These are phyloP conservation scores for Pythium rishiriense DNA, from an alignment of 352 stramenopile genomes.

Conservation along the genomic window DNA sequence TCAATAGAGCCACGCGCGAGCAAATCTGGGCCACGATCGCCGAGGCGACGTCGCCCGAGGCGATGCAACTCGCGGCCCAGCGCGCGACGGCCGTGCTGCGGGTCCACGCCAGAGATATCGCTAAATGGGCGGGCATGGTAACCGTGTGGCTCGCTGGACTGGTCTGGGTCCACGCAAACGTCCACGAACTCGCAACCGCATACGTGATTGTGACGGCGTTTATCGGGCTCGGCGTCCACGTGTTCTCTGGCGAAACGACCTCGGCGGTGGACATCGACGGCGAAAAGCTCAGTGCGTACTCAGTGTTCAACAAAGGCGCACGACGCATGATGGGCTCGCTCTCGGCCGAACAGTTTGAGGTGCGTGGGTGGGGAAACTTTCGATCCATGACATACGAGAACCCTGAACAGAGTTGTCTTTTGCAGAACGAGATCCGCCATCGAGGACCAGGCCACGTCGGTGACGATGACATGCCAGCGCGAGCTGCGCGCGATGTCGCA, in stretches of 20 bases:
- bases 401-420: neutral
- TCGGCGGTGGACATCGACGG: neutral
- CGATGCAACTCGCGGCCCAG: slow-evolving; percentile 17
- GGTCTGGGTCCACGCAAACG: slow-evolving; percentile 45
- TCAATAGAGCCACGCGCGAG: slow-evolving; percentile 75
- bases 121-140: slow-evolving; percentile 20
- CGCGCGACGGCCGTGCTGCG: neutral
- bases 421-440: slow-evolving; percentile 77
- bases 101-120: slow-evolving; percentile 28
- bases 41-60: slow-evolving; percentile 40
- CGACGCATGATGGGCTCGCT: slow-evolving; percentile 78
- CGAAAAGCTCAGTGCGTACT: slow-evolving; percentile 72
- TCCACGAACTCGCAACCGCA: slow-evolving; percentile 53
- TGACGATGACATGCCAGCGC: slow-evolving; percentile 23
- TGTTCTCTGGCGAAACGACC: slow-evolving; percentile 31
- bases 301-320: slow-evolving; percentile 72
- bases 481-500: slow-evolving; percentile 13
- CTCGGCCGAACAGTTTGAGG: slow-evolving; percentile 85
- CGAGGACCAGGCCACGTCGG: slow-evolving; percentile 27
- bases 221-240: slow-evolving; percentile 35
- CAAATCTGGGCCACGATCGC: slow-evolving; percentile 36
- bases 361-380: slow-evolving; percentile 12
- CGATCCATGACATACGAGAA: neutral
- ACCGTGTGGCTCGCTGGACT: slow-evolving; percentile 48
- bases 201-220: slow-evolving; percentile 72